A percentile compares a stretch with the other conserved stretches of the same genome.
These are phyloP conservation scores for Incumbomyces delicatus DNA, from an alignment of 2,329 filamentous ascomycete species.

Conservation along the genomic window DNA sequence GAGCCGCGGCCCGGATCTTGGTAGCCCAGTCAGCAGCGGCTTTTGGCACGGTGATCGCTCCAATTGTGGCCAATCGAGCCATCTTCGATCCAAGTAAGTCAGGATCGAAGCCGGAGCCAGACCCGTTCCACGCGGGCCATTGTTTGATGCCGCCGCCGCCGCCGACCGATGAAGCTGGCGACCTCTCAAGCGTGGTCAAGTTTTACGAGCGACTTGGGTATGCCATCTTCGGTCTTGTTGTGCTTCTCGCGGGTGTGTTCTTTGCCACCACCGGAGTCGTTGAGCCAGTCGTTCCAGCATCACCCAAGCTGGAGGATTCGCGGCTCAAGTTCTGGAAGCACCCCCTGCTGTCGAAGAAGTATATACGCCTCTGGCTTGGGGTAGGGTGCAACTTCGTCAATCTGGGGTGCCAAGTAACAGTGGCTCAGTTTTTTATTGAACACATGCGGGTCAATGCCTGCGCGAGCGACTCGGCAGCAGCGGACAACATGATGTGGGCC, in stretches of 20 bases:
- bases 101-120: constrained; percentile 4
- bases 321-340: constrained; percentile 18
- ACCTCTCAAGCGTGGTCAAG: constrained; percentile 62
- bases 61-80: constrained; percentile 52
- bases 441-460: constrained; percentile 52
- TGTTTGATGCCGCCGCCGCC: constrained; percentile 13
- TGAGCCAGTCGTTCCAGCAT: constrained; percentile 60
- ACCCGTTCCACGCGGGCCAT: constrained; percentile 12
- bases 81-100: constrained; percentile 48
- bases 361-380: constrained; percentile 67
- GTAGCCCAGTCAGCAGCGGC: constrained; percentile 68
- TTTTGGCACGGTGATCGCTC: constrained; percentile 63
- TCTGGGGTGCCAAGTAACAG: constrained; percentile 57
- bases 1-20: constrained; percentile 68
- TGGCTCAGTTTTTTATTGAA: constrained; percentile 61
- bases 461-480: constrained; percentile 46
- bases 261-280: constrained; percentile 60
- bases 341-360: constrained; percentile 35
- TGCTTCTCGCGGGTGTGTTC: constrained; percentile 27
- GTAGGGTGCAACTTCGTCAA: constrained; percentile 71
- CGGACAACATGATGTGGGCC: constrained; percentile 63
- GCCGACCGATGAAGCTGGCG: constrained; percentile 24
- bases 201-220: constrained; percentile 66
- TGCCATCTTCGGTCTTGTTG: constrained; percentile 57
- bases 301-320: constrained; percentile 43